These are phyloP conservation scores for Cinchona pubescens DNA, from an alignment of 257 asterid genomes.

Conservation along the genomic window DNA sequence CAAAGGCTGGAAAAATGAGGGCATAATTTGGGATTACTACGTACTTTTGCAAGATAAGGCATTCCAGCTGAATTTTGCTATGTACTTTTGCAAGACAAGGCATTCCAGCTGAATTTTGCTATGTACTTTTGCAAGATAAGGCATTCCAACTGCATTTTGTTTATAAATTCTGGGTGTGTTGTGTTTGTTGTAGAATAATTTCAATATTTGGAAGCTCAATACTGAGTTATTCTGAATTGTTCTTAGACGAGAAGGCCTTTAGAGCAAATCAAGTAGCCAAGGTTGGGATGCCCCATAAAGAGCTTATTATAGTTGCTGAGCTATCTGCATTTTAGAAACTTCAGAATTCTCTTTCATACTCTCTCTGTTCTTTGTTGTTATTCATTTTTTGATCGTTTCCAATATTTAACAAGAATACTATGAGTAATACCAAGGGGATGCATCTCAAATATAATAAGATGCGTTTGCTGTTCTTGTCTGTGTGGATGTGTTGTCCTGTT, in stretches of 20 bases:
- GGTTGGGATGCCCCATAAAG: neutral
- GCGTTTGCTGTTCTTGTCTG: neutral
- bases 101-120: neutral
- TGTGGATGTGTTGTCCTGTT: neutral
- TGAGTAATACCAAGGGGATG: no score
- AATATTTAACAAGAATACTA: neutral
- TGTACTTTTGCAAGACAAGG: neutral
- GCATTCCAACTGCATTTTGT: neutral
- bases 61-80: neutral
- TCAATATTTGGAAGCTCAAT: neutral
- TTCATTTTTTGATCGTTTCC: neutral
- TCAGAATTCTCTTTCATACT: neutral
- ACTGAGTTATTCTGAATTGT: neutral
- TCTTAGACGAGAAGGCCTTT: neutral
- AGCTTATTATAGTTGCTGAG: neutral
- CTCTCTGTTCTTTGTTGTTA: neutral
- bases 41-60: neutral
- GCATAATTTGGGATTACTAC: neutral
- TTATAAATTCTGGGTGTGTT: neutral
- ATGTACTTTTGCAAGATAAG: neutral
- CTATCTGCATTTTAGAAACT: neutral
- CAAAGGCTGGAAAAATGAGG: neutral
- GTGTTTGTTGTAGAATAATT: neutral
- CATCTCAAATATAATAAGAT: neutral
- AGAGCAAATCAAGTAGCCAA: neutral